A percentile compares a stretch with the other conserved stretches of the same genome.
These are phyloP conservation scores for Neurospora sp. DNA, from an alignment of 495 filamentous ascomycete genomes.

Conservation along the genomic window DNA sequence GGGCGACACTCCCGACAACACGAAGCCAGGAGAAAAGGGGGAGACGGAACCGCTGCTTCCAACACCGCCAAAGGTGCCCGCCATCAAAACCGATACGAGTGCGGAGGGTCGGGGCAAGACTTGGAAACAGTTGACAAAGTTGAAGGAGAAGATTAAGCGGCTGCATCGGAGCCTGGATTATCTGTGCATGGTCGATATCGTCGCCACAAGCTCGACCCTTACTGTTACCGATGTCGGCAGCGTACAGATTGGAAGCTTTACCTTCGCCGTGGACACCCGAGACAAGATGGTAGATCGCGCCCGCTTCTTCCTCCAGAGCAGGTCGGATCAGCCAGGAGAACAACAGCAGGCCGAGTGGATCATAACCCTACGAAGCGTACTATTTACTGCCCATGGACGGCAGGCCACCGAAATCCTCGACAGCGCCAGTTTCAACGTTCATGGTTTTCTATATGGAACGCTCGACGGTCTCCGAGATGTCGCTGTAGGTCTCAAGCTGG, in stretches of 20 bases:
- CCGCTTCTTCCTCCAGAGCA: constrained; percentile 73
- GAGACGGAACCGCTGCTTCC: constrained; percentile 9
- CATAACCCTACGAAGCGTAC: constrained; percentile 68
- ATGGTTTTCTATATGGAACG: constrained; percentile 84
- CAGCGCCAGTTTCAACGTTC: constrained; percentile 75
- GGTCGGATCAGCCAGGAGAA: constrained; percentile 55
- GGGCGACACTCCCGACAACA: constrained; percentile 9
- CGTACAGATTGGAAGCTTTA: constrained; percentile 73
- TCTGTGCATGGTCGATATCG: constrained; percentile 81
- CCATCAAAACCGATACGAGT: constrained; percentile 12
- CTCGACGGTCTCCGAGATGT: constrained; percentile 82
- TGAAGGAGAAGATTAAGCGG: constrained; percentile 77
- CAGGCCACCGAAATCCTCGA: constrained; percentile 88
- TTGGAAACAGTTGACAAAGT: constrained; percentile 62
- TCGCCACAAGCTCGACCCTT: constrained; percentile 69
- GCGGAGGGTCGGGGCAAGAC: constrained; percentile 50
- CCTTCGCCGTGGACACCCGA: constrained; percentile 80
- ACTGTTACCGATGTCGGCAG: constrained; percentile 70
- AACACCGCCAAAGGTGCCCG: constrained; percentile 15
- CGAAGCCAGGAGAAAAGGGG: constrained; percentile 10
- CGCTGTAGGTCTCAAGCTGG: constrained; percentile 81
- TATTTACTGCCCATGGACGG: constrained; percentile 75
- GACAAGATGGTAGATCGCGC: constrained; percentile 84
- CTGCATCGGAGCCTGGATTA: constrained; percentile 80
- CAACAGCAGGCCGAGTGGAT: constrained; percentile 93